These are phyloP conservation scores for Boletus reticulatus DNA, from an alignment of 768 basidiomycete genomes.

Conservation along the genomic window DNA sequence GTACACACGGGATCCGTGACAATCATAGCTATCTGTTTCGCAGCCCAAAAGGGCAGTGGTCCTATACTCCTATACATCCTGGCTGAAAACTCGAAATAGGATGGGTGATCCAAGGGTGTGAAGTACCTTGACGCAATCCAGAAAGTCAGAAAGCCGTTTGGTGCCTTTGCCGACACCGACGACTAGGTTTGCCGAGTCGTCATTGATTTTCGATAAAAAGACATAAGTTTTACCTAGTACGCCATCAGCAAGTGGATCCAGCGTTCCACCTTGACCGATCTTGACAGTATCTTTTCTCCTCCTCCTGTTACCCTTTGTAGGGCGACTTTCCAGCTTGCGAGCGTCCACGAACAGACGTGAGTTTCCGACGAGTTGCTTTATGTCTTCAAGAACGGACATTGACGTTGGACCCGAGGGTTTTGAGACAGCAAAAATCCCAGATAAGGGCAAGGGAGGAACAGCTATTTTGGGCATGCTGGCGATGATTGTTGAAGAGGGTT, in stretches of 20 bases:
- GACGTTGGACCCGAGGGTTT: constrained; percentile 94
- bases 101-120: background rate
- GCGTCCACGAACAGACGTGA: constrained; percentile 77
- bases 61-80: constrained; percentile 70
- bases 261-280: constrained; percentile 90
- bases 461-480: constrained; percentile 66
- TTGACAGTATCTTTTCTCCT: constrained; percentile 54
- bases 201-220: background rate
- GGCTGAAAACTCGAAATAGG: constrained; percentile 16
- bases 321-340: constrained; percentile 50
- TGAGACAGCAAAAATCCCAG: constrained; percentile 80
- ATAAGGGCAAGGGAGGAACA: constrained; percentile 56
- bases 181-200: constrained; percentile 45
- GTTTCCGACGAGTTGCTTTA: constrained; percentile 74
- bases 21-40: constrained; percentile 93
- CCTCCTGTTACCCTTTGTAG: constrained; percentile 43
- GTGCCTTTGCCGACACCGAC: constrained; percentile 89
- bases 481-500: background rate
- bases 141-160: constrained; percentile 77
- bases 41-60: constrained; percentile 91
- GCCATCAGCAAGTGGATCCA: constrained; percentile 96
- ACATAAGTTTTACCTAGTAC: constrained; percentile 65
- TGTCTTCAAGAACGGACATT: constrained; percentile 83
- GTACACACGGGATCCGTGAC: constrained; percentile 79
- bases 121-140: constrained; percentile 85